These are phyloP conservation scores for Venturia asperata DNA, from an alignment of 2,329 filamentous ascomycete genomes.

Conservation along the genomic window DNA sequence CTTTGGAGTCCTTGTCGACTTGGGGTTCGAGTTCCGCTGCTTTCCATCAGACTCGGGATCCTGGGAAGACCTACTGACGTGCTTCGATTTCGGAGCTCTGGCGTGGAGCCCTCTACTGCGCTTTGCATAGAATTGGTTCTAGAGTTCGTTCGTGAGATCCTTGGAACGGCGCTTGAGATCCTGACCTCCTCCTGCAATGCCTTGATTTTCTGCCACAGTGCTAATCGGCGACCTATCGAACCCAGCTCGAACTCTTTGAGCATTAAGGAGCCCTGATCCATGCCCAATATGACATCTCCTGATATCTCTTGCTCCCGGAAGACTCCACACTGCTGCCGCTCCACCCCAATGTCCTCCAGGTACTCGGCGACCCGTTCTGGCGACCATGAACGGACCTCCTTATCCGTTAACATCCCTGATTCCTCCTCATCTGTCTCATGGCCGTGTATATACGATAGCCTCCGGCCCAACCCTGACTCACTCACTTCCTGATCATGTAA, in stretches of 20 bases:
- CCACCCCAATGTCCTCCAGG: constrained; percentile 75
- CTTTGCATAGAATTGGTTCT: constrained; percentile 37
- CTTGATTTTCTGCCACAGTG: constrained; percentile 97
- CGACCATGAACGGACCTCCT: constrained; percentile 73
- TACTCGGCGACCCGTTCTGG: constrained; percentile 81
- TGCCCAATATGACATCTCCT: constrained; percentile 83
- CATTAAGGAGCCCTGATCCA: constrained; percentile 93
- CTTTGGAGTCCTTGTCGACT: constrained; percentile 27
- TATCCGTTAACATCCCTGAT: constrained; percentile 57
- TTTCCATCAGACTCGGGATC: constrained; percentile 33
- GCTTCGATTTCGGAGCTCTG: constrained; percentile 42
- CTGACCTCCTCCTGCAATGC: constrained; percentile 80
- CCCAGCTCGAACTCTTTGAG: constrained; percentile 93
- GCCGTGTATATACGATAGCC: constrained; percentile 85
- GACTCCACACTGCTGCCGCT: constrained; percentile 84
- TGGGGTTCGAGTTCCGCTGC: constrained; percentile 26
- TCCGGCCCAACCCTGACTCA: constrained; percentile 76
- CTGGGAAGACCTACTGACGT: constrained; percentile 38
- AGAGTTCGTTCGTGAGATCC: not conserved
- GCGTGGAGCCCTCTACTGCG: constrained; percentile 33
- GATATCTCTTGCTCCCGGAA: constrained; percentile 95
- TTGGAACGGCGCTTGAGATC: constrained; percentile 39
- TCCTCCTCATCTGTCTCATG: constrained; percentile 95
- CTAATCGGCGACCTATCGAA: constrained; percentile 78
- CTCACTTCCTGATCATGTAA: constrained; percentile 69